phyloP scores from a whole-genome alignment of 108 stramenopile genomes.

The Pinguiococcus pyrenoidosus region DNA sequence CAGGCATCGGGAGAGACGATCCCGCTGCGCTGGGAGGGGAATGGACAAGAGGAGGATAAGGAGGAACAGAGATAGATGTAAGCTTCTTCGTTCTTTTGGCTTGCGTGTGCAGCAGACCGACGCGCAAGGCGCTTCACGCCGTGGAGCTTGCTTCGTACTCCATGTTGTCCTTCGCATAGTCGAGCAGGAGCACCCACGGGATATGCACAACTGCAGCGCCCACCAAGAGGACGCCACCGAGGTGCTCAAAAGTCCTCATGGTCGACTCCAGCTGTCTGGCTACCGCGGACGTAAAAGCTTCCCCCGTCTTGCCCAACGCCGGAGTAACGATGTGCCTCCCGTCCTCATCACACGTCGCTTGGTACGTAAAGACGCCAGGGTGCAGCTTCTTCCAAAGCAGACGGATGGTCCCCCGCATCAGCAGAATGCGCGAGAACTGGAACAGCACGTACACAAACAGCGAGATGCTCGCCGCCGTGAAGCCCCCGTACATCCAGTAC shows the following conservation, averaged over 20 bases:
- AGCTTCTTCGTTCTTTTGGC: too few relatives aligned
- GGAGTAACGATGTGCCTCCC: conserved; percentile 7
- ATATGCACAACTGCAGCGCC: not conserved
- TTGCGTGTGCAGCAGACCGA: too few relatives aligned
- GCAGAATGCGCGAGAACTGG: conserved; percentile 3
- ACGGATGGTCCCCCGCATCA: conserved; percentile 7
- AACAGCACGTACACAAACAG: conserved; percentile 12
- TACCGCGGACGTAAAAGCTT: conserved; percentile 1
- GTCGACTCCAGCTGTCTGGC: conserved; percentile 5
- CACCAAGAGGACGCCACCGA: not conserved
- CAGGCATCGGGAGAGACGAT: too few relatives aligned
- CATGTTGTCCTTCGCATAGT: conserved; percentile 1
- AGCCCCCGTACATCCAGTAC: conserved; percentile 5
- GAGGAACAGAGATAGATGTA: too few relatives aligned
- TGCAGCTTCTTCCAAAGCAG: conserved; percentile 8
- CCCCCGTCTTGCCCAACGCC: not conserved
- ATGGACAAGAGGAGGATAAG: too few relatives aligned
- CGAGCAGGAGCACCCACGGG: conserved; percentile 10
- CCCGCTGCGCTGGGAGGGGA: too few relatives aligned
- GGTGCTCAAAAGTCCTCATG: not conserved
- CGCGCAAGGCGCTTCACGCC: too few relatives aligned
- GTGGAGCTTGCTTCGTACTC: conserved; percentile 1
- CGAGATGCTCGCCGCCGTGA: not conserved
- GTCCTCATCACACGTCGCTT: conserved; percentile 7
- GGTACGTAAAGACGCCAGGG: conserved; percentile 15